Percentiles rank a stretch among this genome's conserved stretches.
Evolutionary conservation across 2,329 filamentous ascomycete genomes (phyloP).

Genomic region (Pyrenochaeta sp.): DNA sequence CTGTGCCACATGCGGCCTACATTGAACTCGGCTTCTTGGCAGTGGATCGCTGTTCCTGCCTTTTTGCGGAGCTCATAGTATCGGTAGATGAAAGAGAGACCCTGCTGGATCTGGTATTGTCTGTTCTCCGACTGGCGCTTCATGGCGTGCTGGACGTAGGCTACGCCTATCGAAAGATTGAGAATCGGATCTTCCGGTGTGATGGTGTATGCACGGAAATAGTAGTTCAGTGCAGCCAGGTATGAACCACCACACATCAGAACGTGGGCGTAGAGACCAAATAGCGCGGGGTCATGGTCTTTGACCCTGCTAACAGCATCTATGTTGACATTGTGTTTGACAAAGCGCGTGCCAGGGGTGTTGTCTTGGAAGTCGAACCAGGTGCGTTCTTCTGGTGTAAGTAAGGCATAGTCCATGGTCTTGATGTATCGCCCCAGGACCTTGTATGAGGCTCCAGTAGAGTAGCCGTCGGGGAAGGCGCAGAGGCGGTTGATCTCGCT

Average conservation of each 20-base stretch:
- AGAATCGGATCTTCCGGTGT: constrained; percentile 79
- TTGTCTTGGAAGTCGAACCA: constrained; percentile 48
- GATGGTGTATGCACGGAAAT: constrained; percentile 70
- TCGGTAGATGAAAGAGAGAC: constrained; percentile 77
- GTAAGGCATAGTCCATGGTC: constrained; percentile 76
- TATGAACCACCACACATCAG: constrained; percentile 85
- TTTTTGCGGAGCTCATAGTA: constrained; percentile 70
- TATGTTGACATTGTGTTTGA: constrained; percentile 46
- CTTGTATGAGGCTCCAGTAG: constrained; percentile 83
- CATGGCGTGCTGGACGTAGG: constrained; percentile 86
- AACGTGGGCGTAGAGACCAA: constrained; percentile 91
- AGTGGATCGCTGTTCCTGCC: constrained; percentile 53
- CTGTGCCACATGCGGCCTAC: constrained; percentile 78
- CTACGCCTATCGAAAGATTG: constrained; percentile 75
- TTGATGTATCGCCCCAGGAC: constrained; percentile 92
- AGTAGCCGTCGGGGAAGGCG: constrained; percentile 76
- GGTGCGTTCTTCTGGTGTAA: constrained; percentile 60
- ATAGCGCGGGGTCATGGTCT: constrained; percentile 72
- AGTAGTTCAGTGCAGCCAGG: constrained; percentile 85
- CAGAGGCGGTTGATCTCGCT: constrained; percentile 78
- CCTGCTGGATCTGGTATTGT: constrained; percentile 86
- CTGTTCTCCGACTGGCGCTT: constrained; percentile 91
- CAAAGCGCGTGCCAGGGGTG: constrained; percentile 48
- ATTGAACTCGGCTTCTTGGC: constrained; percentile 84
- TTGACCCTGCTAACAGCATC: constrained; percentile 51